Conservation (phyloP, 176 grass and related monocot species). For the Alloteropsis semialata region DNA sequence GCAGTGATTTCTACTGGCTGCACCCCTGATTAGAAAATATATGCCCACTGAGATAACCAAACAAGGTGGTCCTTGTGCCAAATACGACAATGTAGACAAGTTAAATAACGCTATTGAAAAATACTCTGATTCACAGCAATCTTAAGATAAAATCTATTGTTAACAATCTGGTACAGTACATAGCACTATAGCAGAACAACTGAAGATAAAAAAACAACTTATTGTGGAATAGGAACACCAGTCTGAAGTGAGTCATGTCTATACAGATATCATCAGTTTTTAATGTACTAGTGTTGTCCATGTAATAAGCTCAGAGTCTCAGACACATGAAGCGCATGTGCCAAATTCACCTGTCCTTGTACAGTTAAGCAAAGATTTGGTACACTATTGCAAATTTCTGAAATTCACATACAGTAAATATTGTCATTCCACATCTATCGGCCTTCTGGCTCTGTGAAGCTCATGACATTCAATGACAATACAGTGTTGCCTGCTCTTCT, state of each 20-base stretch:
- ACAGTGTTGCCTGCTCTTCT: background rate
- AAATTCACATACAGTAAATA: background rate
- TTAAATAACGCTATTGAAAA: background rate
- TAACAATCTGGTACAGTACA: too few relatives aligned
- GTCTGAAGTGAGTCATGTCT: background rate
- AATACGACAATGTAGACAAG: background rate
- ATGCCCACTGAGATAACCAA: background rate
- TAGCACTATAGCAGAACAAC: background rate
- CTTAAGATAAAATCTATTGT: too few relatives aligned
- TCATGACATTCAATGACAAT: slow-evolving; percentile 5
- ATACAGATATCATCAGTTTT: background rate
- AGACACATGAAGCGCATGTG: background rate
- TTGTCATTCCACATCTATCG: background rate
- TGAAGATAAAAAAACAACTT: background rate
- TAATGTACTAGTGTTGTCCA: background rate
- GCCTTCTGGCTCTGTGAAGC: slow-evolving; percentile 9
- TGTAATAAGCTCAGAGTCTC: background rate
- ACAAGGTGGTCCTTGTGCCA: background rate
- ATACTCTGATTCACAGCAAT: too few relatives aligned
- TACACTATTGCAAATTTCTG: background rate
- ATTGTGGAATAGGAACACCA: background rate
- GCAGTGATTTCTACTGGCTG: background rate
- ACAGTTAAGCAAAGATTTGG: background rate
- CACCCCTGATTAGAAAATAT: background rate
- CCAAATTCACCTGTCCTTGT: background rate